Conservation (phyloP, 768 basidiomycete species). For the Calocybe cyanea region DNA sequence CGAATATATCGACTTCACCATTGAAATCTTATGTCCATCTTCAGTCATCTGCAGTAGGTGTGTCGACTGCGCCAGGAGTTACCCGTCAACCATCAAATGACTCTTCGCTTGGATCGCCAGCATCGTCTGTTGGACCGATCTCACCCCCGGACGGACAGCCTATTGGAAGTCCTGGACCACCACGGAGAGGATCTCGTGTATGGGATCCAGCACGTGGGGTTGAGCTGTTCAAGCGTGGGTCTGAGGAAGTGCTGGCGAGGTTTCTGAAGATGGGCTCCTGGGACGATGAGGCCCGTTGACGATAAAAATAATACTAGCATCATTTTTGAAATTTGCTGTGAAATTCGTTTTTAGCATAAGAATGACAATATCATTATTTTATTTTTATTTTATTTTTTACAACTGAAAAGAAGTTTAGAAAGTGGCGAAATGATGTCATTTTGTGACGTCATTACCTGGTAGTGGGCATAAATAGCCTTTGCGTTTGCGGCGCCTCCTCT, state of each 20-base stretch:
- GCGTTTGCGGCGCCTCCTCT: background rate
- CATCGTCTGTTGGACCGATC: constrained; percentile 50
- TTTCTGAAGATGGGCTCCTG: constrained; percentile 79
- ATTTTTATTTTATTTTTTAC: too few relatives aligned
- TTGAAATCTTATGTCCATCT: constrained; percentile 12
- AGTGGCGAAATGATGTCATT: too few relatives aligned
- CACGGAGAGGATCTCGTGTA: constrained; percentile 54
- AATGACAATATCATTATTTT: background rate
- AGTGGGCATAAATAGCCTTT: constrained; percentile 1
- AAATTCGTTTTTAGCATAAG: too few relatives aligned
- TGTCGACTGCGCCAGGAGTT: constrained; percentile 12
- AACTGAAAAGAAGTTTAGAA: too few relatives aligned
- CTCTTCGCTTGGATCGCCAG: constrained; percentile 45
- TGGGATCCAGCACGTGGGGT: constrained; percentile 88
- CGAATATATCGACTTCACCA: constrained; percentile 16
- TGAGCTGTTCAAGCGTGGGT: constrained; percentile 81
- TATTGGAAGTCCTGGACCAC: constrained; percentile 20
- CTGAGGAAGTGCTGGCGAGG: constrained; percentile 80
- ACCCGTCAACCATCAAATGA: constrained; percentile 47
- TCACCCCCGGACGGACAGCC: constrained; percentile 44
- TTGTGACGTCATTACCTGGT: constrained; percentile 2
- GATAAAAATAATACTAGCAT: too few relatives aligned
- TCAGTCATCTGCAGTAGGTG: constrained; percentile 5
- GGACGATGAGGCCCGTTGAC: constrained; percentile 44
- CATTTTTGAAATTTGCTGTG: too few relatives aligned